Percentiles rank a stretch among this genome's conserved stretches.
These are phyloP conservation scores for Metschnikowia lunata DNA, from an alignment of 805 yeast genomes.

Conservation along the genomic window DNA sequence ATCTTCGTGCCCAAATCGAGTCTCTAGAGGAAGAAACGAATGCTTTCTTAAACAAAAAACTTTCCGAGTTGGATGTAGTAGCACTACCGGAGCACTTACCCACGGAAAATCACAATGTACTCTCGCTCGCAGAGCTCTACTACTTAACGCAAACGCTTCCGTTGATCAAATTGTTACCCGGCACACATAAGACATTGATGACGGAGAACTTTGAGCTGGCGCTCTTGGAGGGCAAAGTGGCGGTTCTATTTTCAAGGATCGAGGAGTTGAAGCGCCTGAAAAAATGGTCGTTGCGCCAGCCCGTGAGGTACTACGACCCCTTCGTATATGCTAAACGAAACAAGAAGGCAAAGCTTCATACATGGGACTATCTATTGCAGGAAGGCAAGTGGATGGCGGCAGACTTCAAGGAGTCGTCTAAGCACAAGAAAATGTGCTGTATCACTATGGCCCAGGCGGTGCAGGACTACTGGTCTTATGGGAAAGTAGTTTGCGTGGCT, in stretches of 20 bases:
- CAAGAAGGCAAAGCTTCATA: constrained; percentile 39
- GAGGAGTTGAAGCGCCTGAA: constrained; percentile 86
- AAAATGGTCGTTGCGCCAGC: constrained; percentile 90
- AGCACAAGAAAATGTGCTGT: constrained; percentile 68
- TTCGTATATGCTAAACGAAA: constrained; percentile 27
- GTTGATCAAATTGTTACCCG: constrained; percentile 69
- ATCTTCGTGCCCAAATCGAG: constrained; percentile 19
- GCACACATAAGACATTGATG: constrained; percentile 80
- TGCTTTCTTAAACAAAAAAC: constrained; percentile 20
- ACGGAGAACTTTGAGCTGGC: constrained; percentile 85
- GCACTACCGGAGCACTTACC: constrained; percentile 42
- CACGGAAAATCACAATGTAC: constrained; percentile 34
- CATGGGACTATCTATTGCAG: constrained; percentile 68
- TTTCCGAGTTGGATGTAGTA: constrained; percentile 34
- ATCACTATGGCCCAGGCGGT: constrained; percentile 67
- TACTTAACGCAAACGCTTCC: constrained; percentile 88
- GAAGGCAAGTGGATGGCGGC: constrained; percentile 84
- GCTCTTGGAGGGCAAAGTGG: constrained; percentile 82
- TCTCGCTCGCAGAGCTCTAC: constrained; percentile 78
- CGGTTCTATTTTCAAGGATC: constrained; percentile 83
- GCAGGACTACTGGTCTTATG: constrained; percentile 72
- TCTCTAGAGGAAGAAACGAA: constrained; percentile 21
- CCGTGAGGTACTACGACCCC: constrained; percentile 68
- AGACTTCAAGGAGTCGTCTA: constrained; percentile 68
- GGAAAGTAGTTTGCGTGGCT: constrained; percentile 60